A percentile compares a stretch with the other conserved stretches of the same genome.
Evolutionary conservation across 306 rosid genomes (phyloP).

Genomic region (Cyamopsis tetragonoloba): DNA sequence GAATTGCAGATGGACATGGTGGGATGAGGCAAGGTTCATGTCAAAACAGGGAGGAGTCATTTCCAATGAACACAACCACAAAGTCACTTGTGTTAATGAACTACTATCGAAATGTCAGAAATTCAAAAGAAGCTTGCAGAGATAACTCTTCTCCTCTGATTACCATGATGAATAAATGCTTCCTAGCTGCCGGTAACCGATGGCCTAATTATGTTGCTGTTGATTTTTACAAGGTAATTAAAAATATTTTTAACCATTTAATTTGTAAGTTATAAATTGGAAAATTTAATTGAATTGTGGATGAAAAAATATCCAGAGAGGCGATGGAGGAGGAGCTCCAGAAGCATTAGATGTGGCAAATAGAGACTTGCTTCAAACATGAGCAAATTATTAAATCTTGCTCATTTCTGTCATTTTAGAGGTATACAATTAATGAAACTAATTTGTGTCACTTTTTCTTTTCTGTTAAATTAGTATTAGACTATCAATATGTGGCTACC

Average conservation of each 20-base stretch:
- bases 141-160: conserved; percentile 33
- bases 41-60: conserved; percentile 57
- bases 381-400: neutral
- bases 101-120: conserved; percentile 21
- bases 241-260: neutral
- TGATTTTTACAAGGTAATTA: conserved; percentile 36
- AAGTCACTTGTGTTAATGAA: conserved; percentile 39
- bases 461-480: too few species aligned
- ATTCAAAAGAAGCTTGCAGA: conserved; percentile 12
- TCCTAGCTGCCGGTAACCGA: conserved; percentile 27
- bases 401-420: neutral
- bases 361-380: neutral
- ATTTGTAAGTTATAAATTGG: neutral
- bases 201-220: conserved; percentile 33
- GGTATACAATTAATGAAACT: neutral
- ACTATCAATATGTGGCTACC: neutral
- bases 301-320: conserved; percentile 14
- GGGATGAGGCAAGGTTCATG: conserved; percentile 56
- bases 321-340: conserved; percentile 29
- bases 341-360: conserved; percentile 30
- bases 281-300: neutral
- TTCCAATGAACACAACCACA: conserved; percentile 47
- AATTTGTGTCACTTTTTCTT: neutral
- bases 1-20: conserved; percentile 54
- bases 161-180: conserved; percentile 18